Base-by-base conservation (phyloP, 1,139 yeast species). In the Taiozyma sp. region DNA sequence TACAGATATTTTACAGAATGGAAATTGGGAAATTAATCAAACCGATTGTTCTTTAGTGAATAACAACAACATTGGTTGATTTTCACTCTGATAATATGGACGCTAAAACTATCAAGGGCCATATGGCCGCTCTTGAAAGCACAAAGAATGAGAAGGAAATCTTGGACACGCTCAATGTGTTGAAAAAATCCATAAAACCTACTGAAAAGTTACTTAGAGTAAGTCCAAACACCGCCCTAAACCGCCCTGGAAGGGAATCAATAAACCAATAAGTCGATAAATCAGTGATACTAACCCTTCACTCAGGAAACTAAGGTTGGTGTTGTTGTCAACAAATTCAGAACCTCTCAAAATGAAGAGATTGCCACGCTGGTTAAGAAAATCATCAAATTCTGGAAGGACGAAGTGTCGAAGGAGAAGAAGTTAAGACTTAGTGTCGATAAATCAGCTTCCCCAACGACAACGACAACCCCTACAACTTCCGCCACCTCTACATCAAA, bases 281-380 rank as follows among this genome's bases (percentile, higher is more conserved):
- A 32, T 10, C 9, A 32, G 14, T 13, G 19, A n/a, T 32, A 32
- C 14, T 32, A 32, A 32, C 36, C 6, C 9, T 7, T n/a, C 36
- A 32, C 16, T n/a, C 19, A 57, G 59, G 90, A 92, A 65, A 93
- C 99, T n/a, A 91, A 90, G 69, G 93, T 93, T n/a, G 99, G 99
- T 54, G 95, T 93, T 28, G 95, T 93, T 8, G 98, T 93, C 46
- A 95, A 95, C 71, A 91, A 90, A 70, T 82, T 86, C 64, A 80
- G 96, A 59, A 72, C 86, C 12, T 88, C 88, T 57, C 64, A 74
- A 27, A 89, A 87, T 65, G 62, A 76, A 27, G 88, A 85, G 54
- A 83, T 93, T 47, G 76, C 84, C 19, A 71, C 79, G 8, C 71
- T 87, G 48, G 98, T 92, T 34, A 88, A 87, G 68, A 82, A 81